Percentiles rank a stretch among this genome's conserved stretches.
phyloP scores from a whole-genome alignment of 306 rosid genomes.

The Vigna unguiculata region DNA sequence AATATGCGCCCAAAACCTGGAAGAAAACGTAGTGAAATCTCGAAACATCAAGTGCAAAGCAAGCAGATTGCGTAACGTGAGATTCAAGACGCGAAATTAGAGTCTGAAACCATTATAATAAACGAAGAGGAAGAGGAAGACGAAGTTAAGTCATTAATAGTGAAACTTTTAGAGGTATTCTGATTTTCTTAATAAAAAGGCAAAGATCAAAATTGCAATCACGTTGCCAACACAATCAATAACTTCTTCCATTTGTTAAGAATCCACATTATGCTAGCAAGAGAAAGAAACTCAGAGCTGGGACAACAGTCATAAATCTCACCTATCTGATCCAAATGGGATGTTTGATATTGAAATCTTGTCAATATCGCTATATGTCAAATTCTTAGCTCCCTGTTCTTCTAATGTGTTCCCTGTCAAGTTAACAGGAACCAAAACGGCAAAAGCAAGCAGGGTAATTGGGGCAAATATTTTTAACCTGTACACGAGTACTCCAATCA shows the following conservation, averaged over 20 bases:
- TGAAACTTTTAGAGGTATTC: neutral
- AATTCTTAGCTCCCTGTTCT: conserved; percentile 42
- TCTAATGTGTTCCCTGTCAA: conserved; percentile 69
- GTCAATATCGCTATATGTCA: conserved; percentile 74
- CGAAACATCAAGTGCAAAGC: conserved; percentile 32
- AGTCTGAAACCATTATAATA: conserved; percentile 6
- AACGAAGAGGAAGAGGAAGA: neutral
- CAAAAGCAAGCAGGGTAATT: conserved; percentile 62
- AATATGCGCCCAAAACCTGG: conserved; percentile 84
- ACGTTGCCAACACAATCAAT: conserved; percentile 15
- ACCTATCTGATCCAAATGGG: conserved; percentile 78
- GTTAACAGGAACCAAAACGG: conserved; percentile 85
- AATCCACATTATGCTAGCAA: conserved; percentile 13
- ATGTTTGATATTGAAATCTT: conserved; percentile 88
- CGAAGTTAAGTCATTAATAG: neutral
- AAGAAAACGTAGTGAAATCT: conserved; percentile 38
- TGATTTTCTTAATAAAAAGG: conserved; percentile 22
- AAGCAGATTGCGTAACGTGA: conserved; percentile 13
- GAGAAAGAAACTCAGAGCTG: neutral
- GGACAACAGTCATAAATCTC: conserved; percentile 20
- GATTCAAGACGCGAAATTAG: conserved; percentile 13
- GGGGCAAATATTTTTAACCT: conserved; percentile 84
- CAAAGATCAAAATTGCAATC: conserved; percentile 12
- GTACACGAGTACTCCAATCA: conserved; percentile 43
- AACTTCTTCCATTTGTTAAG: conserved; percentile 21